These are phyloP conservation scores for Ganoderma multipileum DNA, from an alignment of 1,284 basidiomycete species.

Conservation along the genomic window DNA sequence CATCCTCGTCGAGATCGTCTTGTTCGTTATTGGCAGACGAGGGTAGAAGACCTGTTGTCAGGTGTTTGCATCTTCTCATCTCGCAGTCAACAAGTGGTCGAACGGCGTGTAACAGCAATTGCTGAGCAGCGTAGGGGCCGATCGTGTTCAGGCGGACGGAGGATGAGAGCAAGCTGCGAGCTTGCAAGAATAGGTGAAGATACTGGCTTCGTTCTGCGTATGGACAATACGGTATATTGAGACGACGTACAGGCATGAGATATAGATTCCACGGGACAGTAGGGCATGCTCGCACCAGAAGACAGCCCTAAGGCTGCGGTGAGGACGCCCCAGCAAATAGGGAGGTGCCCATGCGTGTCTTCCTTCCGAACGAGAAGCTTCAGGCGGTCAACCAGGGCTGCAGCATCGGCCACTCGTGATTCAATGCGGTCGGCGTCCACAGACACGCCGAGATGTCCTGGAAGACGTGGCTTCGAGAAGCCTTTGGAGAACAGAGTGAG, in stretches of 20 bases:
- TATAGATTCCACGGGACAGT: conserved; percentile 1
- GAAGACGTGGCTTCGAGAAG: conserved; percentile 60
- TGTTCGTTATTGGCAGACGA: conserved; percentile 26
- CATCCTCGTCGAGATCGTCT: conserved; percentile 18
- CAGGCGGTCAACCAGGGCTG: conserved; percentile 64
- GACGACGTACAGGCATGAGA: conserved; percentile 8
- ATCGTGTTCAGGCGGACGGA: conserved; percentile 91
- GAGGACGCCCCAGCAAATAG: conserved; percentile 90
- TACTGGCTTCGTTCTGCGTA: conserved; percentile 73
- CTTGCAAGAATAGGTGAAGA: conserved; percentile 93
- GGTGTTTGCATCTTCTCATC: conserved; percentile 47
- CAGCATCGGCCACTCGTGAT: conserved; percentile 33
- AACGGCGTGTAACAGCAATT: conserved; percentile 81
- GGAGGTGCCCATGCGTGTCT: conserved; percentile 81
- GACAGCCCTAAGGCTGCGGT: conserved; percentile 80
- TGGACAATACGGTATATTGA: conserved; percentile 6
- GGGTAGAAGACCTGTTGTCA: conserved; percentile 48
- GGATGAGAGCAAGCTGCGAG: conserved; percentile 88
- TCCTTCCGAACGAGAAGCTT: conserved; percentile 73
- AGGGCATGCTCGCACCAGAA: conserved; percentile 57
- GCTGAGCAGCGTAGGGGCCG: conserved; percentile 94
- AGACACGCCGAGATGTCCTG: conserved; percentile 27
- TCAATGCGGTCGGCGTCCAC: conserved; percentile 19
- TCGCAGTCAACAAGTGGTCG: conserved; percentile 68
- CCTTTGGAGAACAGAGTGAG: conserved; percentile 89